These are phyloP conservation scores for Fusarium dimerum DNA, from an alignment of 2,329 filamentous ascomycete species.

Conservation along the genomic window DNA sequence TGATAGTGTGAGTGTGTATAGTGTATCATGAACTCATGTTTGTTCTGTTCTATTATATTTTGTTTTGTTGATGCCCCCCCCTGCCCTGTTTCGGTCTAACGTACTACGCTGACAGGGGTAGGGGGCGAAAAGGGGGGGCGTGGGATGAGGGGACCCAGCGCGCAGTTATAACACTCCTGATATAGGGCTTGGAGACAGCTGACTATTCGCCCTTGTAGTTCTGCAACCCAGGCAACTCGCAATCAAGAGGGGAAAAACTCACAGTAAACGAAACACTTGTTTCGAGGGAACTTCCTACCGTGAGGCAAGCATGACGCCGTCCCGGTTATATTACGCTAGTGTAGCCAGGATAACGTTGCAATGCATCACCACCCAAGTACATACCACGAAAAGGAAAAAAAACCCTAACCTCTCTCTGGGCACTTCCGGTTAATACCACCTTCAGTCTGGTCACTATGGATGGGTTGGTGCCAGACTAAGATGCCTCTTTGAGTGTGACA, in stretches of 20 bases:
- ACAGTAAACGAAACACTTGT: conserved; percentile 20
- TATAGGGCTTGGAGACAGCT: conserved; percentile 32
- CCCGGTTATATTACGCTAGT: conserved; percentile 11
- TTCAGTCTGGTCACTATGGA: conserved; percentile 21
- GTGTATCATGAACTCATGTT: conserved; percentile 21
- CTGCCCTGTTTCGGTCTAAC: conserved; percentile 10
- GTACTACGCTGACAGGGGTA: neutral
- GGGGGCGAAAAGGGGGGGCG: conserved; percentile 8
- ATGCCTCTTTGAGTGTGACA: conserved; percentile 19
- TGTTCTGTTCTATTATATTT: conserved; percentile 16
- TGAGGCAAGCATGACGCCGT: conserved; percentile 16
- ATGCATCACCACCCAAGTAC: conserved; percentile 24
- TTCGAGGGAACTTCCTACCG: conserved; percentile 20
- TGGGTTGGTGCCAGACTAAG: conserved; percentile 10
- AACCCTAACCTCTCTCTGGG: conserved; percentile 10
- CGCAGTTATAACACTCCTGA: conserved; percentile 24
- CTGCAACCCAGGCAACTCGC: conserved; percentile 10
- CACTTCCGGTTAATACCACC: conserved; percentile 25
- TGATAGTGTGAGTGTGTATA: conserved; percentile 6
- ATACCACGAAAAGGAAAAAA: conserved; percentile 18
- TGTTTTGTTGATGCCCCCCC: neutral
- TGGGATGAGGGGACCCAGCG: neutral
- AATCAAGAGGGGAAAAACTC: conserved; percentile 12
- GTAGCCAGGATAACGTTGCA: conserved; percentile 25
- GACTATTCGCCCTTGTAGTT: conserved; percentile 25